Evolutionary conservation across 106 monocot genomes (phyloP).

Genomic region (Phalaenopsis equestris): DNA sequence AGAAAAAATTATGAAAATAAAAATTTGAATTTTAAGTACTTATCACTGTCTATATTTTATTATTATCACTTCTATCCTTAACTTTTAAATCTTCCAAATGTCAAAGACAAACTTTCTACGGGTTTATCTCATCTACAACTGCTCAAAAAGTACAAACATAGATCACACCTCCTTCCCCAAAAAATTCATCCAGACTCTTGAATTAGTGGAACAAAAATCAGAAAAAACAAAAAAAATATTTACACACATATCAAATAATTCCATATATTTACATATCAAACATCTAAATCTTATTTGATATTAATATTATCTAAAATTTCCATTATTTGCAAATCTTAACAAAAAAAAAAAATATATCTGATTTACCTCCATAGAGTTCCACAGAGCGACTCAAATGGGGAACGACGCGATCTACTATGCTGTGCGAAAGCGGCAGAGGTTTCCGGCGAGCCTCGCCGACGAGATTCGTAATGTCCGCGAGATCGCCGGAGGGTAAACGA

Average conservation of each 20-base stretch:
- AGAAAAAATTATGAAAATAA: too few relatives aligned
- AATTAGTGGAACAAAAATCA: neutral
- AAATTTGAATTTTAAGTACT: too few relatives aligned
- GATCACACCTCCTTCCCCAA: neutral
- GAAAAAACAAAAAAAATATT: neutral
- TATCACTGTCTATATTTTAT: too few relatives aligned
- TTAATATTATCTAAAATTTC: too few relatives aligned
- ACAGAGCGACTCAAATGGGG: conserved; percentile 20
- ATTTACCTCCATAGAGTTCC: conserved; percentile 22
- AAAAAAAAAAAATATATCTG: neutral
- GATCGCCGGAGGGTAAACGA: conserved; percentile 28
- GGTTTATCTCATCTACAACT: neutral
- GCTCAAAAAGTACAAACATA: neutral
- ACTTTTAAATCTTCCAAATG: too few relatives aligned
- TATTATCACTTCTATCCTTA: too few relatives aligned
- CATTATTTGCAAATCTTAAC: too few relatives aligned
- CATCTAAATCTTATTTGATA: too few relatives aligned
- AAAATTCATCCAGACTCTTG: neutral
- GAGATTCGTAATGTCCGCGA: conserved; percentile 14
- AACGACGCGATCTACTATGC: conserved; percentile 27
- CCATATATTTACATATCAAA: too few relatives aligned
- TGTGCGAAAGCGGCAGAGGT: conserved; percentile 35
- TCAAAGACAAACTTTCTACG: neutral
- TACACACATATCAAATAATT: too few relatives aligned
- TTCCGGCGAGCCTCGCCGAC: conserved; percentile 21